phyloP scores from a whole-genome alignment of 805 yeast genomes.

The Saccharomyces mikatae region DNA sequence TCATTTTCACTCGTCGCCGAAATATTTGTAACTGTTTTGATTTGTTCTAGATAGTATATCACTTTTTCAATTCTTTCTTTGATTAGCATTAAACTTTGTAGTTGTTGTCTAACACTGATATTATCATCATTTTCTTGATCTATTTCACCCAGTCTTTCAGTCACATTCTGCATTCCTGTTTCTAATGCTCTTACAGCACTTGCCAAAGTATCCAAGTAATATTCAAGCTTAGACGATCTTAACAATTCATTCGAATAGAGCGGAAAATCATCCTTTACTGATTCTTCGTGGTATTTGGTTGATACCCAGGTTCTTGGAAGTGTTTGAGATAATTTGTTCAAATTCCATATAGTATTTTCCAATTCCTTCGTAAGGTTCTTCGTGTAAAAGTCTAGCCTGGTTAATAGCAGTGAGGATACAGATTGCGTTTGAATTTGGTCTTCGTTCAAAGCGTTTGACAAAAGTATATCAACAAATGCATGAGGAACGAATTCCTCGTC shows the following conservation, averaged over 20 bases:
- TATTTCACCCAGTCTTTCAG: constrained; percentile 16
- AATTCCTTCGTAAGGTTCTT: constrained; percentile 49
- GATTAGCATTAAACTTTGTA: constrained; percentile 38
- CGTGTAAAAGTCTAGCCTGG: constrained; percentile 56
- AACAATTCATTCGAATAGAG: constrained; percentile 21
- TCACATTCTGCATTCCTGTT: constrained; percentile 36
- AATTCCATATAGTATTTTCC: constrained; percentile 39
- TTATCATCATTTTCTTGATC: constrained; percentile 11
- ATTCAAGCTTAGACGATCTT: constrained; percentile 53
- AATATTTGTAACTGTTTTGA: constrained; percentile 29
- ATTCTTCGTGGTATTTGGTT: constrained; percentile 3
- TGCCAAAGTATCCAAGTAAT: constrained; percentile 53
- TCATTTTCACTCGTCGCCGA: background rate
- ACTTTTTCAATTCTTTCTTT: constrained; percentile 42
- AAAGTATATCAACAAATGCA: constrained; percentile 56
- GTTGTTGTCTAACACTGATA: constrained; percentile 20
- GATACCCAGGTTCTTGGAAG: constrained; percentile 34
- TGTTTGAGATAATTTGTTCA: constrained; percentile 45
- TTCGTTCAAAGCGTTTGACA: constrained; percentile 33
- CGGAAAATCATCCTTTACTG: constrained; percentile 10
- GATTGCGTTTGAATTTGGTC: constrained; percentile 37
- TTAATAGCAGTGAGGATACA: constrained; percentile 42
- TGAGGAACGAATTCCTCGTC: constrained; percentile 59
- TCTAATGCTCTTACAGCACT: constrained; percentile 51
- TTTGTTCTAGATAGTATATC: constrained; percentile 37